Conservation (phyloP, 1,284 basidiomycete genomes). For the Ustanciosporium gigantosporum region DNA sequence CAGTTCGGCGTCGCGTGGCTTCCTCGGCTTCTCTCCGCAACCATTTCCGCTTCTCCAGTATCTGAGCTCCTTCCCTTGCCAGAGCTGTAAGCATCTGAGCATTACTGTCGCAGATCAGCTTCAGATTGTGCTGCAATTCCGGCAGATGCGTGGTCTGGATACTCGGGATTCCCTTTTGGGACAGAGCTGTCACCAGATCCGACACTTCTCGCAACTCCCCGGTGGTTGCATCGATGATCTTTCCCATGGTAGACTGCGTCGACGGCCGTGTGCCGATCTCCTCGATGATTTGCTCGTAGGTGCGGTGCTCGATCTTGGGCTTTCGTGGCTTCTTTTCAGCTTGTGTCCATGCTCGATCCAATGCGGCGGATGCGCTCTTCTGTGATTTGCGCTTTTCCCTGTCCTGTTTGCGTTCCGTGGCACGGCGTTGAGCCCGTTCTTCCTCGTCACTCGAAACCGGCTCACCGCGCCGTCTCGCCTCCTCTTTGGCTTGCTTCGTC, state of each 20-base stretch:
- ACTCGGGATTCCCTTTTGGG: constrained; percentile 13
- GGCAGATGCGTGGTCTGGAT: constrained; percentile 66
- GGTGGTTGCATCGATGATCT: constrained; percentile 53
- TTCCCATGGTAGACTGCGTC: constrained; percentile 22
- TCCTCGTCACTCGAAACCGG: constrained; percentile 36
- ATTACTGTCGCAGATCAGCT: constrained; percentile 79
- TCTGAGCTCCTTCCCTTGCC: constrained; percentile 81
- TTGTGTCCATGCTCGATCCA: constrained; percentile 37
- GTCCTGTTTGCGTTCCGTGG: not conserved
- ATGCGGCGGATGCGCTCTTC: not conserved
- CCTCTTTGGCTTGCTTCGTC: constrained; percentile 49
- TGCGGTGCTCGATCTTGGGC: constrained; percentile 53
- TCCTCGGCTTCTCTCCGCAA: constrained; percentile 70
- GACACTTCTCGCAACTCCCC: constrained; percentile 35
- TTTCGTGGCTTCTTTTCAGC: constrained; percentile 42
- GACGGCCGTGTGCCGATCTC: constrained; percentile 29
- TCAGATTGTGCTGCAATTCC: constrained; percentile 91
- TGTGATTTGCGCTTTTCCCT: constrained; percentile 64
- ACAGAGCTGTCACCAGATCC: constrained; percentile 45
- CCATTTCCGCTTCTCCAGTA: constrained; percentile 78
- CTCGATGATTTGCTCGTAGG: constrained; percentile 58
- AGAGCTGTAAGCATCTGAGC: constrained; percentile 82
- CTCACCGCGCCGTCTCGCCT: constrained; percentile 43
- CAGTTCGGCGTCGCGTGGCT: constrained; percentile 68
- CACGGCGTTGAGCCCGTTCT: constrained; percentile 1